A percentile compares a stretch with the other conserved stretches of the same genome.
phyloP scores from a whole-genome alignment of 495 filamentous ascomycete species.

The Daldinia loculata region DNA sequence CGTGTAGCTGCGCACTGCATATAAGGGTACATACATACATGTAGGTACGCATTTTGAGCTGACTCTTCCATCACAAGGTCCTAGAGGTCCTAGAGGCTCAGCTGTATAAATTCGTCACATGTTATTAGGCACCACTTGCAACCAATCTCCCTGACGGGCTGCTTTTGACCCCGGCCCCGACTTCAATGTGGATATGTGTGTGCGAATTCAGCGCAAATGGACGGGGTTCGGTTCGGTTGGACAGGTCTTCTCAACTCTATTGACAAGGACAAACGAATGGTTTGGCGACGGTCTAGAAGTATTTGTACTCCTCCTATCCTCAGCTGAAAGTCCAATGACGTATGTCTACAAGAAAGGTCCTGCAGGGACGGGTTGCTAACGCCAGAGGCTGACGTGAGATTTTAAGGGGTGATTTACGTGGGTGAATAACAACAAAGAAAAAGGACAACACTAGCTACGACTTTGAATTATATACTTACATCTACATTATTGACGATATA shows the following conservation, averaged over 20 bases:
- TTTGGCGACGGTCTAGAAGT: background rate
- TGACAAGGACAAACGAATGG: background rate
- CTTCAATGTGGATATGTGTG: background rate
- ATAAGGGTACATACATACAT: background rate
- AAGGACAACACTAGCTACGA: background rate
- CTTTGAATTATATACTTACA: background rate
- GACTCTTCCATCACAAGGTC: background rate
- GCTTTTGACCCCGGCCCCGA: background rate
- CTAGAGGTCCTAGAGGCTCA: background rate
- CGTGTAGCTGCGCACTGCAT: background rate
- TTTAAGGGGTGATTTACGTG: background rate
- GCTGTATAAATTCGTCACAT: background rate
- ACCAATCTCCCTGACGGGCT: background rate
- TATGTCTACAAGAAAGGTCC: constrained; percentile 21
- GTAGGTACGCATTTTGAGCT: background rate
- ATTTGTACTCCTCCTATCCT: constrained; percentile 7
- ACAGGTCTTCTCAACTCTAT: background rate
- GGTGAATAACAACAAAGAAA: background rate
- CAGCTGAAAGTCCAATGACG: constrained; percentile 26
- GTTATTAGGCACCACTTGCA: background rate
- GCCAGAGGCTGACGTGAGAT: constrained; percentile 34
- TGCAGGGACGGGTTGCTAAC: constrained; percentile 24
- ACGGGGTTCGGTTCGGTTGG: background rate
- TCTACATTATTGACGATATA: background rate
- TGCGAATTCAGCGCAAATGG: constrained; percentile 1